A percentile compares a stretch with the other conserved stretches of the same genome.
Conservation (phyloP, 1,284 basidiomycete species). For the Marasmius sp. region DNA sequence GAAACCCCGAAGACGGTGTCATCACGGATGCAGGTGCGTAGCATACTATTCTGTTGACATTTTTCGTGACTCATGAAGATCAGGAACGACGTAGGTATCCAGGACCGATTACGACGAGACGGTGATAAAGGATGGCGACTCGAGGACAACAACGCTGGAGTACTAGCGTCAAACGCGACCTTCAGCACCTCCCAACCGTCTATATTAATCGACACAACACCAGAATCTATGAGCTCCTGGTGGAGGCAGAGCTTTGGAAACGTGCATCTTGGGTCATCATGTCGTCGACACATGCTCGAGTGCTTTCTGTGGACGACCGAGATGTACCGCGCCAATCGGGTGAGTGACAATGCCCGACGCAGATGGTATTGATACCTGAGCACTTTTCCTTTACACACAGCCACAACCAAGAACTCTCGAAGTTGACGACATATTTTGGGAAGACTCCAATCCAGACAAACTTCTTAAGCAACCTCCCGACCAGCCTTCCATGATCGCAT, state of each 20-base stretch:
- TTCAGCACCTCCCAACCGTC: too few species aligned
- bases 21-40: too few species aligned
- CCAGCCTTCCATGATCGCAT: constrained; percentile 31
- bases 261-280: constrained; percentile 49
- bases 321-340: constrained; percentile 36
- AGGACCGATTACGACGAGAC: too few species aligned
- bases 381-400: constrained; percentile 15
- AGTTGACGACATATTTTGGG: constrained; percentile 40
- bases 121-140: too few species aligned
- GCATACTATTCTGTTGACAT: too few species aligned
- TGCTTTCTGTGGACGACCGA: constrained; percentile 46
- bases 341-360: constrained; percentile 1
- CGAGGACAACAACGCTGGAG: too few species aligned
- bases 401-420: constrained; percentile 48
- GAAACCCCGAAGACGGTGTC: too few species aligned
- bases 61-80: too few species aligned
- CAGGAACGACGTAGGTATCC: too few species aligned
- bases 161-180: too few species aligned
- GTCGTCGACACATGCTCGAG: constrained; percentile 36
- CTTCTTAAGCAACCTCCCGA: constrained; percentile 33
- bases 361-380: not conserved
- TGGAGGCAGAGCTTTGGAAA: constrained; percentile 48
- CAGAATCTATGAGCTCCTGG: constrained; percentile 14
- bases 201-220: too few species aligned
- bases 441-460: constrained; percentile 25